Evolutionary conservation across 1,139 yeast genomes (phyloP).

Genomic region (Kluyveromyces sp.): DNA sequence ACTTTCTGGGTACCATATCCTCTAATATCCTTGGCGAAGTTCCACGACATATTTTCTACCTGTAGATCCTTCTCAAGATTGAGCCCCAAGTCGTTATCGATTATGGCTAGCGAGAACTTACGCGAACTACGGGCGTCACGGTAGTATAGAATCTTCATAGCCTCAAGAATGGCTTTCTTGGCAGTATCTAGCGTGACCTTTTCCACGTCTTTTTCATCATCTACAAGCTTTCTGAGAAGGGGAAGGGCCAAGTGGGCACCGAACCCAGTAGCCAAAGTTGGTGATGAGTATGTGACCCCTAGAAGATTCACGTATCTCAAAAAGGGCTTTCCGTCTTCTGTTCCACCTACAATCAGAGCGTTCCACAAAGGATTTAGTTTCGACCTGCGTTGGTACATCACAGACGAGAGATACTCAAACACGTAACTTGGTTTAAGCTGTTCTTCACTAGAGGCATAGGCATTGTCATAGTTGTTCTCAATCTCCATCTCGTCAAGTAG

Average conservation of each 20-base stretch:
- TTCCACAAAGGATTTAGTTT: constrained; percentile 98
- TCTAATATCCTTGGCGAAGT: constrained; percentile 76
- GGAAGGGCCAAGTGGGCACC: constrained; percentile 95
- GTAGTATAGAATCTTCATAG: constrained; percentile 92
- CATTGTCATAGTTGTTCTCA: constrained; percentile 70
- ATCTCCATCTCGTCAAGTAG: constrained; percentile 70
- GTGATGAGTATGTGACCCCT: constrained; percentile 86
- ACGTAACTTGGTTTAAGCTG: constrained; percentile 76
- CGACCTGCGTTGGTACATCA: constrained; percentile 79
- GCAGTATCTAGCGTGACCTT: constrained; percentile 72
- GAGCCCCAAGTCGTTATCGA: constrained; percentile 54
- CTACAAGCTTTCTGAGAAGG: constrained; percentile 75
- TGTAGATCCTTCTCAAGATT: constrained; percentile 61
- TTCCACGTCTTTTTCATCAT: constrained; percentile 62
- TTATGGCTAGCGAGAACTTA: constrained; percentile 74
- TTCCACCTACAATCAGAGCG: constrained; percentile 85
- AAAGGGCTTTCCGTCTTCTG: constrained; percentile 65
- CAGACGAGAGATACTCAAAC: constrained; percentile 78
- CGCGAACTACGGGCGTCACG: constrained; percentile 94
- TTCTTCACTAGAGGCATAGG: constrained; percentile 50
- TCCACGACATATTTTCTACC: constrained; percentile 76
- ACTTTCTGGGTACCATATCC: constrained; percentile 77
- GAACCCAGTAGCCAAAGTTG: constrained; percentile 91
- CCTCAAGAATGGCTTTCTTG: constrained; percentile 62
- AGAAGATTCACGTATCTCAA: constrained; percentile 81